Percentiles rank a stretch among this genome's conserved stretches.
phyloP scores from a whole-genome alignment of 2,329 filamentous ascomycete species.

The Thelonectria olida region DNA sequence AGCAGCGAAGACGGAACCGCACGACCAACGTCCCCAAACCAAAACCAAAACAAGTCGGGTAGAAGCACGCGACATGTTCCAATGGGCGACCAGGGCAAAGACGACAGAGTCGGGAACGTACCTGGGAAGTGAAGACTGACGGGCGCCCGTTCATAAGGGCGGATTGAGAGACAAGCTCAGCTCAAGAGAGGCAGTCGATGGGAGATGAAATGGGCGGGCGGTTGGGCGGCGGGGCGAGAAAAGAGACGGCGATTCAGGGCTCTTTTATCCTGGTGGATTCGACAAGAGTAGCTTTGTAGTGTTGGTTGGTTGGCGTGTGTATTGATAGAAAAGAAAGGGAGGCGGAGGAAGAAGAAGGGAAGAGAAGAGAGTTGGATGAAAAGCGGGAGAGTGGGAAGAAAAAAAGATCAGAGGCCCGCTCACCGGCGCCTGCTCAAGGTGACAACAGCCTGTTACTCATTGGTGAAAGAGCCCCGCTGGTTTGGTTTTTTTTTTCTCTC shows the following conservation, averaged over 20 bases:
- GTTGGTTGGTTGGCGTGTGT: not conserved
- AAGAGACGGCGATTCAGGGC: not conserved
- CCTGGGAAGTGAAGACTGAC: slow-evolving; percentile 89
- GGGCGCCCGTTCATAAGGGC: slow-evolving; percentile 88
- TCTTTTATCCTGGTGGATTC: slow-evolving; percentile 27
- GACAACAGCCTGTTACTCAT: slow-evolving; percentile 40
- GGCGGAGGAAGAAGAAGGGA: slow-evolving; percentile 24
- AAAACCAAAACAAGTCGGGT: not conserved
- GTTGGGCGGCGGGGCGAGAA: not conserved
- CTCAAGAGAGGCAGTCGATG: slow-evolving; percentile 36
- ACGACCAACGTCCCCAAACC: not conserved
- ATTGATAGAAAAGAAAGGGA: too few relatives aligned
- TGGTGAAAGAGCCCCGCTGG: slow-evolving; percentile 27
- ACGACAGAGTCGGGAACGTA: slow-evolving; percentile 49
- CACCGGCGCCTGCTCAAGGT: slow-evolving; percentile 11
- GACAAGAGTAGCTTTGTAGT: slow-evolving; percentile 1
- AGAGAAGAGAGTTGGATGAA: not conserved
- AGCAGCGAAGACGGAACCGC: slow-evolving; percentile 16
- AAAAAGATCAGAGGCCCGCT: slow-evolving; percentile 20
- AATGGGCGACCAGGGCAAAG: not conserved
- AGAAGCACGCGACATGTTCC: not conserved
- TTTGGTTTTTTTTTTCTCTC: slow-evolving; percentile 26
- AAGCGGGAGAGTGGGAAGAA: slow-evolving; percentile 26
- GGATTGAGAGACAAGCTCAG: slow-evolving; percentile 54
- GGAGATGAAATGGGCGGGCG: not conserved